Base-by-base conservation (phyloP, 192 early-diverging fungal species). In the Entomortierella lignicola region DNA sequence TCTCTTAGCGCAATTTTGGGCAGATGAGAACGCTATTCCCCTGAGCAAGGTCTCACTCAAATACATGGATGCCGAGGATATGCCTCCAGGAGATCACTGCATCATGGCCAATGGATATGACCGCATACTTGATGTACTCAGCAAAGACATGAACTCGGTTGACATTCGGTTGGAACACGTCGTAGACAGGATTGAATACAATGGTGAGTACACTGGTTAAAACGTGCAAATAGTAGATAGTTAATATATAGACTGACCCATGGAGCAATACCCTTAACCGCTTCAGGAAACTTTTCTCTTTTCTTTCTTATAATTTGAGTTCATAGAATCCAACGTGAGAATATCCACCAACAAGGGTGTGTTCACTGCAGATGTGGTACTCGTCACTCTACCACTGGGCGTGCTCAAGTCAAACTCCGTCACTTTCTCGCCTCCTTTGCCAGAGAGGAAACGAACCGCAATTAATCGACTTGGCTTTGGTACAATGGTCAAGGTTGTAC, bases 311-410 rank as follows among this genome's bases (percentile, higher is more conserved):
- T 42, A 26, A 12, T 47, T 56, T 43, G 53, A 62, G 20, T n/a
- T 58, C 39, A 63, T 34, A 77, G 72, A 67, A 47, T 77, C 72
- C 25, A 62, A 27, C 15, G 75, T 79, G 34, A 69, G 27, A 39
- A 64, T 79, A 7, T 79, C 68, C 34, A 79, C 66, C 65, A 79
- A 66, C 75, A 79, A 70, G 52, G 67, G 75, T 1, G 8, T 21
- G 7, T 69, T 79, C 26, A 64, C 55, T 17, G 70, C 80, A 0
- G 83, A 85, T 37, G 42, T 72, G 15, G 80, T 85, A 12, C 55
- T 85, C 30, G 68, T 85, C 55, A 85, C 84, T 8, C 51, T 85
- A 11, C 84, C 84, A 25, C 71, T 85, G n/a, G 84, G 84, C 7
- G 79, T 85, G 42, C 77, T 85, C 37, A 80, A 85, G 63, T 53